phyloP scores from a whole-genome alignment of 2,329 filamentous ascomycete species.

The Mycogone perniciosa region DNA sequence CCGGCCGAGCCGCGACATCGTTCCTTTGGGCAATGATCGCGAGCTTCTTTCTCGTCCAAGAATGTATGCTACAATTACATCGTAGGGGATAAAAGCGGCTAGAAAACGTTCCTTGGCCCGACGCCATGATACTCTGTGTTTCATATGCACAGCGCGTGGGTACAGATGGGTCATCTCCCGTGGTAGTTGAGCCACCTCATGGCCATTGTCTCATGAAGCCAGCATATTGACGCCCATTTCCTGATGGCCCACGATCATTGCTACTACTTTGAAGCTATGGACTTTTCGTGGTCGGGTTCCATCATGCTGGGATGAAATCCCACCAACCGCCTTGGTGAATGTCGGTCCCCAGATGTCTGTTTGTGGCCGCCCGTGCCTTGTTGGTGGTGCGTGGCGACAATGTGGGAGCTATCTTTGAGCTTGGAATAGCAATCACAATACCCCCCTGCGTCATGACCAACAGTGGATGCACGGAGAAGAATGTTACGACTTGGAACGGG shows the following conservation, averaged over 20 bases:
- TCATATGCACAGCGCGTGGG: slow-evolving; percentile 6
- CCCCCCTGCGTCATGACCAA: too few species aligned
- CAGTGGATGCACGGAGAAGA: too few species aligned
- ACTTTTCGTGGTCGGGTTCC: too few species aligned
- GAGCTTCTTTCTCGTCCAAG: slow-evolving; percentile 5
- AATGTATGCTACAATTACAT: neutral
- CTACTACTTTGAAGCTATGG: too few species aligned
- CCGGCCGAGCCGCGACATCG: neutral
- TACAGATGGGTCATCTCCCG: slow-evolving; percentile 1
- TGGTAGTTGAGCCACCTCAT: slow-evolving; percentile 1
- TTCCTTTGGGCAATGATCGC: slow-evolving; percentile 12
- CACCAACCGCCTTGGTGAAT: neutral
- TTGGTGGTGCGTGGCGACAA: neutral
- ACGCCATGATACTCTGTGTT: slow-evolving; percentile 3
- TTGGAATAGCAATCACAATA: too few species aligned
- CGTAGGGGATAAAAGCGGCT: too few species aligned
- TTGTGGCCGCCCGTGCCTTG: neutral
- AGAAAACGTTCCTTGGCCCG: neutral
- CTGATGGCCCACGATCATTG: neutral
- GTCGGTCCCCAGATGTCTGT: neutral
- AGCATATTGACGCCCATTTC: slow-evolving; percentile 7
- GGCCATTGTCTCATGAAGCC: slow-evolving; percentile 4
- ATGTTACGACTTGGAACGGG: too few species aligned
- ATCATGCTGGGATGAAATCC: too few species aligned
- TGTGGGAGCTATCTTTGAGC: neutral